Percentiles rank a stretch among this genome's conserved stretches.
These are phyloP conservation scores for Citrus unshiu DNA, from an alignment of 345 rosid species.

Conservation along the genomic window DNA sequence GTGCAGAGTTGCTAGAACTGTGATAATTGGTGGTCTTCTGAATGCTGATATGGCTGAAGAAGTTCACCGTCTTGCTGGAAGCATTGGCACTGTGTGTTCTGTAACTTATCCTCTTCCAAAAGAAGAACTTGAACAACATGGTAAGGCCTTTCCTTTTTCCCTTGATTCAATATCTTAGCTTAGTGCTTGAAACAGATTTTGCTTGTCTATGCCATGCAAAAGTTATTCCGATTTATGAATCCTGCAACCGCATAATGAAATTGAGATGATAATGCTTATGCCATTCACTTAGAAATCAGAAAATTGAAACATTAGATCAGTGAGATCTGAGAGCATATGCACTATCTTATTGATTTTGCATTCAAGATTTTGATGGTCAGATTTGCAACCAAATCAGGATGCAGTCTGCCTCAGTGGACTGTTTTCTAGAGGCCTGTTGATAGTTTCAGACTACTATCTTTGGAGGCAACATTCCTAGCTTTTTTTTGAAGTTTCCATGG, in stretches of 20 bases:
- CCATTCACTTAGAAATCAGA: neutral
- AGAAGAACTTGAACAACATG: constrained; percentile 64
- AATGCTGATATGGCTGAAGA: constrained; percentile 66
- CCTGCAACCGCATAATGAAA: neutral
- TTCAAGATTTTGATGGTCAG: constrained; percentile 3
- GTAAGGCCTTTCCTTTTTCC: constrained; percentile 32
- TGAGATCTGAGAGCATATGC: neutral
- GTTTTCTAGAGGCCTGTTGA: neutral
- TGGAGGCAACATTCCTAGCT: neutral
- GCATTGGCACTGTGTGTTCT: constrained; percentile 73
- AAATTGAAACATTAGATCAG: neutral
- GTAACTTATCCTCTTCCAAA: constrained; percentile 76
- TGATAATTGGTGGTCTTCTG: constrained; percentile 80
- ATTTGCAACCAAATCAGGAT: neutral
- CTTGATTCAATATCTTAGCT: neutral
- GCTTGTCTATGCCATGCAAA: neutral
- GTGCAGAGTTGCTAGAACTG: constrained; percentile 87
- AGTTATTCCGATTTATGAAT: neutral
- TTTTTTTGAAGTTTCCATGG: neutral
- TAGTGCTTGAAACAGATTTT: neutral
- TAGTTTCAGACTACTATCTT: neutral
- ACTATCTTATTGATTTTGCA: neutral
- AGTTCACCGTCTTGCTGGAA: constrained; percentile 59
- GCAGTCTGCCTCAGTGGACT: neutral
- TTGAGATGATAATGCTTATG: neutral